Conservation (phyloP, 2,329 filamentous ascomycete species). For the Claviceps maximensis region DNA sequence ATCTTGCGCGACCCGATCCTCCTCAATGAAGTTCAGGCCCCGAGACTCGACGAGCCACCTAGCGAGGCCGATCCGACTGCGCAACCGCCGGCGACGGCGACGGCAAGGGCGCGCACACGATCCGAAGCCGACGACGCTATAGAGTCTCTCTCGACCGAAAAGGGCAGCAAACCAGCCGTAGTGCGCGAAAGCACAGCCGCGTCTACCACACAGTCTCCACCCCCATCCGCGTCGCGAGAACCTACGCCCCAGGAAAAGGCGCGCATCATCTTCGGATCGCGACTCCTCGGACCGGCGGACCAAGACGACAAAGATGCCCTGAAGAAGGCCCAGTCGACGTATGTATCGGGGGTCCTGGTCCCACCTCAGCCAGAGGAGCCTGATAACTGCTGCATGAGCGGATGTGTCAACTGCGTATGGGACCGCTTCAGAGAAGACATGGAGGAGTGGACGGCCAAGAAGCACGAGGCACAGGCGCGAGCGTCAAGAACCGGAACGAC, state of each 20-base stretch:
- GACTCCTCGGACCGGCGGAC: constrained; percentile 60
- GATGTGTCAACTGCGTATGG: constrained; percentile 97
- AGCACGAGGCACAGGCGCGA: constrained; percentile 46
- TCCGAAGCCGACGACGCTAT: neutral
- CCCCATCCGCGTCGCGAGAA: constrained; percentile 13
- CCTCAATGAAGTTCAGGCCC: constrained; percentile 13
- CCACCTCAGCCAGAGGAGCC: constrained; percentile 79
- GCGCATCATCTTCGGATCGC: constrained; percentile 69
- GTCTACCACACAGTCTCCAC: constrained; percentile 5
- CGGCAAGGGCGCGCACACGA: constrained; percentile 3
- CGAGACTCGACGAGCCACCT: constrained; percentile 26
- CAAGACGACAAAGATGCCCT: constrained; percentile 46
- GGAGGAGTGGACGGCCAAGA: constrained; percentile 68
- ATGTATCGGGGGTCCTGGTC: constrained; percentile 67
- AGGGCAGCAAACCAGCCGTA: constrained; percentile 4
- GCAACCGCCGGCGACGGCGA: neutral
- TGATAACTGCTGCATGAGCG: constrained; percentile 98
- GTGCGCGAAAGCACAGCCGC: constrained; percentile 3
- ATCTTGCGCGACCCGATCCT: constrained; percentile 35
- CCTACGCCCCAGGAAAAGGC: constrained; percentile 38
- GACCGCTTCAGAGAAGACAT: constrained; percentile 82
- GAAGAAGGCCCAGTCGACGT: constrained; percentile 43
- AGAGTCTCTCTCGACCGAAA: neutral
- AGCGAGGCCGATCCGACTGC: constrained; percentile 21
- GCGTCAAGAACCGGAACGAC: constrained; percentile 27